Evolutionary conservation across 2,329 filamentous ascomycete species (phyloP).

Genomic region (Neonectria coccinea): DNA sequence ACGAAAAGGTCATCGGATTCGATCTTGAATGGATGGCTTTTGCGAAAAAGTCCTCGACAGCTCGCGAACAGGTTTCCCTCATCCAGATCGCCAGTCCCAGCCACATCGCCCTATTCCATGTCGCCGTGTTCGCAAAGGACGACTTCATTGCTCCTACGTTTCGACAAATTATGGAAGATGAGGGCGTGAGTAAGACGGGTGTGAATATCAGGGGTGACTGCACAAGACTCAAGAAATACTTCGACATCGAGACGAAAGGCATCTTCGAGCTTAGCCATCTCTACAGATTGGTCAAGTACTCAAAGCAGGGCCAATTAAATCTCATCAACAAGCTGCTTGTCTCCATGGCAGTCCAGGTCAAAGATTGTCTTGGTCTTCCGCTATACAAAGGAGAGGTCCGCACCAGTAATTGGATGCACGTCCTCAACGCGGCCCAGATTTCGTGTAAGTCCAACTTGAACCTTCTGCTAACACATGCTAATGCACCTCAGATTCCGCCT

Average conservation of each 20-base stretch:
- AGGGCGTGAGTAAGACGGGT: constrained; percentile 78
- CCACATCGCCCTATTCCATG: constrained; percentile 83
- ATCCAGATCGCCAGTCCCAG: constrained; percentile 85
- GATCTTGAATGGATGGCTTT: constrained; percentile 85
- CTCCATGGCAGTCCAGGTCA: constrained; percentile 74
- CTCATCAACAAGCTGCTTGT: constrained; percentile 76
- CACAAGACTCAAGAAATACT: constrained; percentile 73
- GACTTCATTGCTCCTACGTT: constrained; percentile 79
- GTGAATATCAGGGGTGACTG: constrained; percentile 80
- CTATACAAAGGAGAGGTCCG: constrained; percentile 81
- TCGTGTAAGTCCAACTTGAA: constrained; percentile 65
- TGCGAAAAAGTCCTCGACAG: constrained; percentile 57
- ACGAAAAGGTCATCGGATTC: constrained; percentile 82
- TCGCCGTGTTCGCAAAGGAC: constrained; percentile 70
- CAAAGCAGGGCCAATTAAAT: constrained; percentile 59
- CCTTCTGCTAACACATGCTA: constrained; percentile 1
- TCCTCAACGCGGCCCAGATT: constrained; percentile 73
- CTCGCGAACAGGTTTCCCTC: constrained; percentile 79
- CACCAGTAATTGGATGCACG: constrained; percentile 77
- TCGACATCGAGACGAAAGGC: constrained; percentile 73
- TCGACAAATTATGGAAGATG: constrained; percentile 77
- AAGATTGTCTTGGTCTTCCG: constrained; percentile 78
- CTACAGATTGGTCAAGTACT: constrained; percentile 80
- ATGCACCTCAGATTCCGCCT: constrained; percentile 73
- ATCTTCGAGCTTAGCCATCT: constrained; percentile 87